Percentiles rank a stretch among this genome's conserved stretches.
Conservation (phyloP, 140 eudicot species). For the Cichorium intybus region DNA sequence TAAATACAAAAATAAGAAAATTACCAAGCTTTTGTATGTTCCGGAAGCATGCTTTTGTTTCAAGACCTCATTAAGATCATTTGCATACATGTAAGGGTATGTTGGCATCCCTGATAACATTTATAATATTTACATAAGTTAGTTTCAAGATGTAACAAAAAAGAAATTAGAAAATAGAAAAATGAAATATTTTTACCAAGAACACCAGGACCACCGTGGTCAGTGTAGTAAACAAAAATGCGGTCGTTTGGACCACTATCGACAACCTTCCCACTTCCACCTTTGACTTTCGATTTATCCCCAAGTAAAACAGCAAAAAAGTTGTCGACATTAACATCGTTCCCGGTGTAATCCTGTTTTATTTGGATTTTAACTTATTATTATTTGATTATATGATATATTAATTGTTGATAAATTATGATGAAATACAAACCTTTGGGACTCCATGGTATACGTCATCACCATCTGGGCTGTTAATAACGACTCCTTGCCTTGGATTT, state of each 20-base stretch:
- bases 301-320: constrained; percentile 86
- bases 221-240: constrained; percentile 80
- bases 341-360: constrained; percentile 85
- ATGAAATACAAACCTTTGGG: constrained; percentile 68
- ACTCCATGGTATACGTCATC: constrained; percentile 83
- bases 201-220: constrained; percentile 98
- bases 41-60: constrained; percentile 81
- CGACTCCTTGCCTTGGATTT: constrained; percentile 81
- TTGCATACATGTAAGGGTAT: constrained; percentile 69
- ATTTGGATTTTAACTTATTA: neutral
- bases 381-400: neutral
- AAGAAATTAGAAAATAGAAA: neutral
- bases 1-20: neutral
- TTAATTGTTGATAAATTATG: neutral
- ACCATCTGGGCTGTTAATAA: constrained; percentile 85
- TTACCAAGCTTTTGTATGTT: constrained; percentile 88
- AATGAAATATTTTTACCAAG: constrained; percentile 56
- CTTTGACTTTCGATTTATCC: constrained; percentile 67
- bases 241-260: constrained; percentile 94
- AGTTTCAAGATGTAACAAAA: neutral
- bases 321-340: constrained; percentile 75
- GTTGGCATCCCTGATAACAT: constrained; percentile 73
- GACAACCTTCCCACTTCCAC: constrained; percentile 97
- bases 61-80: constrained; percentile 62
- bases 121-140: constrained; percentile 4